A percentile compares a stretch with the other conserved stretches of the same genome.
Evolutionary conservation across 768 basidiomycete genomes (phyloP).

Genomic region (Suillus plorans): DNA sequence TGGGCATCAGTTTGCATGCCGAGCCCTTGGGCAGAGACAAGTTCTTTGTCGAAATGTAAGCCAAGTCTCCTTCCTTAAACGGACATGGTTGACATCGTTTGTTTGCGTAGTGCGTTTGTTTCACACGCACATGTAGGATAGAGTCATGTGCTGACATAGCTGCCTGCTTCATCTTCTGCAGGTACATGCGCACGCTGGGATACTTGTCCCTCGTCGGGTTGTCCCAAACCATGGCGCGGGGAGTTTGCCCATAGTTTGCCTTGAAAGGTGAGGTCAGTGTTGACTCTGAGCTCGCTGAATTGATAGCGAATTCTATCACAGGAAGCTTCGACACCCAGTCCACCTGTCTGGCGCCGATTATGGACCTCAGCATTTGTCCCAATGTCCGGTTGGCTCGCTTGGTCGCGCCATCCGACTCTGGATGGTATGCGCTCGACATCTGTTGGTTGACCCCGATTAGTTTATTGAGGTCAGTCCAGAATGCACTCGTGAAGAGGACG

Average conservation of each 20-base stretch:
- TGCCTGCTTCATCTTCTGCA: slow-evolving; percentile 18
- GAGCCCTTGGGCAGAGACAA: slow-evolving; percentile 30
- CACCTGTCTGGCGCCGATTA: slow-evolving; percentile 16
- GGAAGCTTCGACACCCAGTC: slow-evolving; percentile 30
- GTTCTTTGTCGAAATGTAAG: slow-evolving; percentile 39
- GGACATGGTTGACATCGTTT: slow-evolving; percentile 30
- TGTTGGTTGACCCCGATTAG: too few species aligned
- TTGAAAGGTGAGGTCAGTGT: slow-evolving; percentile 38
- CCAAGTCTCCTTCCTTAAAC: slow-evolving; percentile 25
- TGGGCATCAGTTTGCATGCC: slow-evolving; percentile 30
- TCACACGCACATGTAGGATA: slow-evolving; percentile 18
- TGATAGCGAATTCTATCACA: slow-evolving; percentile 38
- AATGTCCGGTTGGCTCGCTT: background rate
- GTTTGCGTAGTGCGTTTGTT: slow-evolving; percentile 13
- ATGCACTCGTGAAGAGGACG: too few species aligned
- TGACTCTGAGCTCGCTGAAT: slow-evolving; percentile 30
- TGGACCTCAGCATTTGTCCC: background rate
- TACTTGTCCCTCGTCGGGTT: slow-evolving; percentile 15
- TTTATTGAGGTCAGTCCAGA: too few species aligned
- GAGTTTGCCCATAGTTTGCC: slow-evolving; percentile 31
- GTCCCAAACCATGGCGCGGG: slow-evolving; percentile 32
- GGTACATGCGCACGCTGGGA: slow-evolving; percentile 24
- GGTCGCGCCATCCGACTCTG: too few species aligned
- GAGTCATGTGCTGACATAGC: slow-evolving; percentile 20
- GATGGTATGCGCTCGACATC: too few species aligned